Conservation (phyloP, 306 rosid genomes). For the Medicago ruthenica region DNA sequence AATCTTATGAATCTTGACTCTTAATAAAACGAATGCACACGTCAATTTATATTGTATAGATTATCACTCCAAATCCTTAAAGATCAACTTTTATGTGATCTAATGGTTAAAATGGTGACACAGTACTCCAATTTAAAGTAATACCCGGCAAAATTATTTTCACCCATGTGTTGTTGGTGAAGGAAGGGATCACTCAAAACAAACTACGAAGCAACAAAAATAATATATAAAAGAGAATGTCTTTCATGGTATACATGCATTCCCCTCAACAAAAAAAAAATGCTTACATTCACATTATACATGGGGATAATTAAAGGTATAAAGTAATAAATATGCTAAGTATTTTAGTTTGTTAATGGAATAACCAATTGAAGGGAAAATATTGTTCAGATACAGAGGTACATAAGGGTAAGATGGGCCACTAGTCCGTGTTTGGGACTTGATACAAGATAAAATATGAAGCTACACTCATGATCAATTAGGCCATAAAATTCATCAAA, state of each 20-base stretch:
- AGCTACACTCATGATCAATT: slow-evolving; percentile 32
- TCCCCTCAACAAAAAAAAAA: too few relatives aligned
- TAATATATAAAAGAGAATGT: slow-evolving; percentile 51
- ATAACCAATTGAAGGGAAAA: slow-evolving; percentile 28
- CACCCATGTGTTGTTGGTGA: slow-evolving; percentile 49
- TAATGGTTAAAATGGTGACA: slow-evolving; percentile 56
- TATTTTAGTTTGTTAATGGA: background rate
- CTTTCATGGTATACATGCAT: slow-evolving; percentile 44
- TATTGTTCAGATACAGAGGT: slow-evolving; percentile 46
- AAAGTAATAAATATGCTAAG: background rate
- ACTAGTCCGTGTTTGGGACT: slow-evolving; percentile 64
- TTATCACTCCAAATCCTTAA: slow-evolving; percentile 43
- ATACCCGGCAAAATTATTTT: slow-evolving; percentile 49
- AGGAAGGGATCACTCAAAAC: slow-evolving; percentile 7
- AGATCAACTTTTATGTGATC: slow-evolving; percentile 44
- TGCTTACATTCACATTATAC: background rate
- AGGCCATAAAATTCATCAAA: slow-evolving; percentile 74
- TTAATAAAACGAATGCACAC: background rate
- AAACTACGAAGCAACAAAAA: slow-evolving; percentile 18
- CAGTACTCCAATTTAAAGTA: slow-evolving; percentile 46
- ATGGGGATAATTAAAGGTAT: slow-evolving; percentile 20
- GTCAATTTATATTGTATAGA: slow-evolving; percentile 37
- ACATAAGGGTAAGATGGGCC: slow-evolving; percentile 17
- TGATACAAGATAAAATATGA: slow-evolving; percentile 52
- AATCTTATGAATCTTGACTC: background rate